These are phyloP conservation scores for Zygoascus meyerae DNA, from an alignment of 1,139 yeast genomes.

Conservation along the genomic window DNA sequence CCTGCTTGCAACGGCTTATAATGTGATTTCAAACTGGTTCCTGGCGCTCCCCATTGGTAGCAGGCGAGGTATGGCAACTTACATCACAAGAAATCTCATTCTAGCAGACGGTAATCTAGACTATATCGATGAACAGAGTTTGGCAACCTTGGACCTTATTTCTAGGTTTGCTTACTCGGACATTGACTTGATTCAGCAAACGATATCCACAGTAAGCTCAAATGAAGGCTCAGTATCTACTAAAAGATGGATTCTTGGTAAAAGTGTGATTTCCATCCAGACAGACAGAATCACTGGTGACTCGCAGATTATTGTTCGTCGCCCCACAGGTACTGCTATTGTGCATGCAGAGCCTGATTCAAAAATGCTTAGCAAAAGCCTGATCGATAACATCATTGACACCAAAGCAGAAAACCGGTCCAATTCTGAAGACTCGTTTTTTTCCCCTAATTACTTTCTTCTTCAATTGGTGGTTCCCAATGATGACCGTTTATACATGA, in stretches of 20 bases:
- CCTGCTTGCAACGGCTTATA: conserved; percentile 49
- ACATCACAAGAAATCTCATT: conserved; percentile 54
- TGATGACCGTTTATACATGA: conserved; percentile 20
- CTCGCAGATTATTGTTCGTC: conserved; percentile 48
- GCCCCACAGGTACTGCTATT: conserved; percentile 62
- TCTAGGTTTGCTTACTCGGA: conserved; percentile 63
- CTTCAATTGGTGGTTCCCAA: conserved; percentile 39
- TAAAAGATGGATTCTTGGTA: conserved; percentile 60
- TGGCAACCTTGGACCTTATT: conserved; percentile 65
- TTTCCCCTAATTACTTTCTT: conserved; percentile 41
- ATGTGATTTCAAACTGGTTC: conserved; percentile 69
- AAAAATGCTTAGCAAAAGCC: conserved; percentile 35
- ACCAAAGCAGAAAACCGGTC: conserved; percentile 6
- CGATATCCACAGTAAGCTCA: conserved; percentile 14
- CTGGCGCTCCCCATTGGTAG: conserved; percentile 56
- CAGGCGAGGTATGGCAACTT: conserved; percentile 55
- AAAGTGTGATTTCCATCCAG: conserved; percentile 51
- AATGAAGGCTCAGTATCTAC: conserved; percentile 18
- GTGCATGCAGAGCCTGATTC: conserved; percentile 45
- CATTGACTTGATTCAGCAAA: conserved; percentile 45
- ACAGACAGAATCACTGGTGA: conserved; percentile 51
- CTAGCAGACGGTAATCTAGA: conserved; percentile 39
- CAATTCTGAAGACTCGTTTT: conserved; percentile 14
- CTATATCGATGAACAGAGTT: conserved; percentile 46
- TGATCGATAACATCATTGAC: conserved; percentile 11